These are phyloP conservation scores for Agrostemma githago DNA, from an alignment of 148 eudicot species.

Conservation along the genomic window DNA sequence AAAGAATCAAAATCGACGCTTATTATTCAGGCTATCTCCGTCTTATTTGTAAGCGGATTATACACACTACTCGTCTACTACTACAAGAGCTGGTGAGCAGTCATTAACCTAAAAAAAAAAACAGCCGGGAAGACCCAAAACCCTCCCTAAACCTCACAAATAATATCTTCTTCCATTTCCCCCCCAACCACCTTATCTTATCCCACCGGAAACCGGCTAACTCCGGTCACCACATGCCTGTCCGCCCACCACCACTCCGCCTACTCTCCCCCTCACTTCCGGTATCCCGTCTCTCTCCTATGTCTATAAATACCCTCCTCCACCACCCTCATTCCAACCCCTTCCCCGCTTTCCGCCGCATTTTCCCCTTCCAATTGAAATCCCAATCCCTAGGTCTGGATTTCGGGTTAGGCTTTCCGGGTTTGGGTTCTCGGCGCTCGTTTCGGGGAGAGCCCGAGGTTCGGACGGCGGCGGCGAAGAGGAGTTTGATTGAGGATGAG, in stretches of 20 bases:
- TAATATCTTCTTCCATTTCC: background rate
- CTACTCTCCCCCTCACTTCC: conserved; percentile 39
- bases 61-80: too few relatives aligned
- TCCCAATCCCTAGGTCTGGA: conserved; percentile 12
- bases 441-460: conserved; percentile 17
- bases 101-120: background rate
- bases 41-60: too few relatives aligned
- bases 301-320: conserved; percentile 32
- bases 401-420: conserved; percentile 33
- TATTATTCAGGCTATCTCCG: too few relatives aligned
- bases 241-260: conserved; percentile 38
- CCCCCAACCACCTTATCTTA: background rate
- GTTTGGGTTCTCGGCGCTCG: conserved; percentile 38
- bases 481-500: conserved; percentile 80
- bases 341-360: conserved; percentile 33
- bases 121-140: background rate
- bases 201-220: conserved; percentile 20
- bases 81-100: background rate
- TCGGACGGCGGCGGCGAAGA: conserved; percentile 24
- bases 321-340: conserved; percentile 25
- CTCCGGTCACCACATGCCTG: conserved; percentile 31
- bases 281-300: conserved; percentile 32
- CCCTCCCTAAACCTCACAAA: conserved; percentile 27
- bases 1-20: too few relatives aligned
- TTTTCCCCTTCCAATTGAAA: conserved; percentile 61